Evolutionary conservation across 495 filamentous ascomycete genomes (phyloP).

Genomic region (Penicillium simplicissimum): DNA sequence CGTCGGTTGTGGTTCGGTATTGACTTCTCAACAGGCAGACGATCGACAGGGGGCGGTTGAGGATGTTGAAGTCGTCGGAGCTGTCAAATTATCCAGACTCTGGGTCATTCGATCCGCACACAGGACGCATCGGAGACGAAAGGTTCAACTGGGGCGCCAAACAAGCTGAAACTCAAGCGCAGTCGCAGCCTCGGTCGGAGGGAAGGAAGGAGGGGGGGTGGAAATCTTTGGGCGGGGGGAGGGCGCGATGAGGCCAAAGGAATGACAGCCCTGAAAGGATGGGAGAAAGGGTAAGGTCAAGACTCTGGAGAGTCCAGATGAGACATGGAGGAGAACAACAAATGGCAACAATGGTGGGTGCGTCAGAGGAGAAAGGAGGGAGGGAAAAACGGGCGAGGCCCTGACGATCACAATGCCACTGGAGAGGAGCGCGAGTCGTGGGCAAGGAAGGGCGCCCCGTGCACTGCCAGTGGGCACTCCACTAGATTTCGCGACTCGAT

Average conservation of each 20-base stretch:
- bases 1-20: background rate
- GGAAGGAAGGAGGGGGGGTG: constrained; percentile 16
- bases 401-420: constrained; percentile 34
- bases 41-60: background rate
- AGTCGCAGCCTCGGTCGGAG: constrained; percentile 6
- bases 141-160: background rate
- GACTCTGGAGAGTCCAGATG: background rate
- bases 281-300: constrained; percentile 10
- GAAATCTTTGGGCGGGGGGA: constrained; percentile 17
- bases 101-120: constrained; percentile 8
- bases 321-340: constrained; percentile 6
- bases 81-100: constrained; percentile 25
- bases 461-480: constrained; percentile 16
- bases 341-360: constrained; percentile 1
- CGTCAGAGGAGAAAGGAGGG: constrained; percentile 22
- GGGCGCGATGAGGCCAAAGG: constrained; percentile 37
- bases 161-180: background rate
- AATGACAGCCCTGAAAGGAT: constrained; percentile 40
- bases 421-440: constrained; percentile 8
- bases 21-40: background rate
- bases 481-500: constrained; percentile 3
- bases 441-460: constrained; percentile 18
- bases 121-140: constrained; percentile 15
- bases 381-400: constrained; percentile 27
- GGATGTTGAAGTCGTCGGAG: background rate